A percentile compares a stretch with the other conserved stretches of the same genome.
Conservation (phyloP, 306 rosid genomes). For the Citrullus amarus region DNA sequence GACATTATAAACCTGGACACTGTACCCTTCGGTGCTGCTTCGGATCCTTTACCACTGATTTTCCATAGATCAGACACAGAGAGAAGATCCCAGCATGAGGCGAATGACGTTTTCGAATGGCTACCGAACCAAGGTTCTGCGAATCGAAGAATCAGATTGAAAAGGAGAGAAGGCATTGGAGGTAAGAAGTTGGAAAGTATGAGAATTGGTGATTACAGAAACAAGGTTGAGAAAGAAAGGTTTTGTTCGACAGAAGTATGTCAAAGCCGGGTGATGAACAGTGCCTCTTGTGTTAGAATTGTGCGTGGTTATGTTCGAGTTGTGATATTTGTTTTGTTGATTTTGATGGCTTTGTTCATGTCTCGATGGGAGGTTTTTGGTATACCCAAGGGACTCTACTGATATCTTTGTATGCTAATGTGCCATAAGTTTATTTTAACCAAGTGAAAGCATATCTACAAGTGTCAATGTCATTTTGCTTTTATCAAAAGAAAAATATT, state of each 20-base stretch:
- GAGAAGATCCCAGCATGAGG: not conserved
- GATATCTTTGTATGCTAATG: not conserved
- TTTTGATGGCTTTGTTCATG: not conserved
- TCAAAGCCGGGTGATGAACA: not conserved
- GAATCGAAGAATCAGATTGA: conserved; percentile 9
- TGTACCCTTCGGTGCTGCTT: not conserved
- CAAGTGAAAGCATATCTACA: not conserved
- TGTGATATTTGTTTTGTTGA: not conserved
- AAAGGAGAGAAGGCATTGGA: not conserved
- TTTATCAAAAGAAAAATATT: not conserved
- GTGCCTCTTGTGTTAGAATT: not conserved
- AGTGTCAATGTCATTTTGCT: too few relatives aligned
- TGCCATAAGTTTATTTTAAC: not conserved
- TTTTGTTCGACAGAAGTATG: not conserved
- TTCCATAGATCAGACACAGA: not conserved
- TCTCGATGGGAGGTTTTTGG: not conserved
- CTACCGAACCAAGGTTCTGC: conserved; percentile 3
- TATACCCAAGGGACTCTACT: not conserved
- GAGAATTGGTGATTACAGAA: not conserved
- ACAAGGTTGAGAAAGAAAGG: not conserved
- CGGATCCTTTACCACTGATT: not conserved
- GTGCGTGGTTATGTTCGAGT: not conserved
- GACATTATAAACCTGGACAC: conserved; percentile 7
- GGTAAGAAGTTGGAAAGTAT: not conserved
- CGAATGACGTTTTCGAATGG: not conserved